Conservation (phyloP, 2,329 filamentous ascomycete species). For the Cladosporium phlei region DNA sequence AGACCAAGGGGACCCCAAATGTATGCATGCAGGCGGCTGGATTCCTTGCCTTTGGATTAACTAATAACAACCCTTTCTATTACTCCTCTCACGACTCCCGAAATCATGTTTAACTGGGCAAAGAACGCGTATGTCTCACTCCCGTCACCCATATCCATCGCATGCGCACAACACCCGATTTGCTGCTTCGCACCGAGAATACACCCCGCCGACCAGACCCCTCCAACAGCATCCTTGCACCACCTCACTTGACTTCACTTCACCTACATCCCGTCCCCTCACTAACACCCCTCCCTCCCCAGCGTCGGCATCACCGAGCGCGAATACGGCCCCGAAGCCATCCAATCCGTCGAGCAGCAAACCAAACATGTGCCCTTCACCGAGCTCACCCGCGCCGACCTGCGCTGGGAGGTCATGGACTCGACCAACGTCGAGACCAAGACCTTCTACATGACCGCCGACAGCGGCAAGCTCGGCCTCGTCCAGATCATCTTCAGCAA, state of each 20-base stretch:
- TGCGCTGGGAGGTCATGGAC: constrained; percentile 77
- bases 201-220: constrained; percentile 35
- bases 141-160: not conserved
- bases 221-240: not conserved
- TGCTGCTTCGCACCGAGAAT: not conserved
- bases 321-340: constrained; percentile 84
- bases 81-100: not conserved
- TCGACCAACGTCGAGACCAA: constrained; percentile 91
- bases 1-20: not conserved
- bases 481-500: constrained; percentile 97
- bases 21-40: constrained; percentile 2
- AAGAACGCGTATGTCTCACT: constrained; percentile 72
- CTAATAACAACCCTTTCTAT: too few relatives aligned
- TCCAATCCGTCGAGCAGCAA: constrained; percentile 80
- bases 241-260: not conserved
- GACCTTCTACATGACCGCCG: constrained; percentile 83
- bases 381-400: constrained; percentile 68
- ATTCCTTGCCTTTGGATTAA: constrained; percentile 6
- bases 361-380: constrained; percentile 66
- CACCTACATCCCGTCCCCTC: too few relatives aligned
- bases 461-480: constrained; percentile 71
- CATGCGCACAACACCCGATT: constrained; percentile 16
- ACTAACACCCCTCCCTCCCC: constrained; percentile 30
- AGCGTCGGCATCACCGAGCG: constrained; percentile 93
- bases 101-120: constrained; percentile 84